Evolutionary conservation across 148 eudicot genomes (phyloP).

Genomic region (Rhododendron henanense): DNA sequence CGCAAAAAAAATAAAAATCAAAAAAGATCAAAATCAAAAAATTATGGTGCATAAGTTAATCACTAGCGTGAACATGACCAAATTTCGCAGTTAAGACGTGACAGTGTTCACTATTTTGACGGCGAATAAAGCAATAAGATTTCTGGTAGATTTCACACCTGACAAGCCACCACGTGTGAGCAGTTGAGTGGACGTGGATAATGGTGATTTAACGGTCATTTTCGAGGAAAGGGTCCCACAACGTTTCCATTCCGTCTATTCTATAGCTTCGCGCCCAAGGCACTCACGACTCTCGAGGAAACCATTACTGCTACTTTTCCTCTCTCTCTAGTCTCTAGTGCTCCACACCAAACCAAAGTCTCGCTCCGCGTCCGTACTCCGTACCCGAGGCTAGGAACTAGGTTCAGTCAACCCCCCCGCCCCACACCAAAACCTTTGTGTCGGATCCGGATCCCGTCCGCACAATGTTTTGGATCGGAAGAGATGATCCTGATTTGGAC

Average conservation of each 20-base stretch:
- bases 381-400: background rate
- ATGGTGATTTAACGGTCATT: background rate
- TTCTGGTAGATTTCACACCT: too few relatives aligned
- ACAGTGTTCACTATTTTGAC: too few relatives aligned
- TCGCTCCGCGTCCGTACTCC: slow-evolving; percentile 1
- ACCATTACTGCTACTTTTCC: too few relatives aligned
- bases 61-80: fast-evolving
- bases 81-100: too few relatives aligned
- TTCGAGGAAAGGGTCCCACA: background rate
- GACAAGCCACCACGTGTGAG: background rate
- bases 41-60: too few relatives aligned
- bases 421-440: background rate
- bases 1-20: too few relatives aligned
- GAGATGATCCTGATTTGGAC: too few relatives aligned
- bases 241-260: background rate
- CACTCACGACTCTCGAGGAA: background rate
- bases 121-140: too few relatives aligned
- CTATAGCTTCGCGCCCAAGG: slow-evolving; percentile 29
- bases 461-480: too few relatives aligned
- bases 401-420: slow-evolving; percentile 12
- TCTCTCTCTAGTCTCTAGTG: background rate
- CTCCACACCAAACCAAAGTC: background rate
- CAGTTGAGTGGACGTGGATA: background rate
- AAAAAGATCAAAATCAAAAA: too few relatives aligned
- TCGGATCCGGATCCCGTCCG: too few relatives aligned